Evolutionary conservation across 2,329 filamentous ascomycete genomes (phyloP), one percentile per base, ranked within the genome.

Genomic region (Fusarium irregulare): DNA sequence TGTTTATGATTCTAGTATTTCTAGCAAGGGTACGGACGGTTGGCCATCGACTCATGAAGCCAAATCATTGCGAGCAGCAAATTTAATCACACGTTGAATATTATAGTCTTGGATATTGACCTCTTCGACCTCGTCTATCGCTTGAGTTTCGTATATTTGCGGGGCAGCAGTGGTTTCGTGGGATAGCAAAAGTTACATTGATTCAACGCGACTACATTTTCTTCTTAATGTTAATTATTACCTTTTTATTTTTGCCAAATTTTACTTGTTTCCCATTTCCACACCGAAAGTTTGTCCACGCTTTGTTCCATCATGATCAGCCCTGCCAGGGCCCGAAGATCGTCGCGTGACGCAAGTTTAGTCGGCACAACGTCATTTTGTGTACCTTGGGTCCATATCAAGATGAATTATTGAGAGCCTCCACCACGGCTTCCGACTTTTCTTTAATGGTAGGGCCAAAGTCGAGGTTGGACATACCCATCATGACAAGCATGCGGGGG

Each of bases 381-480:
- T 56, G 30, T 48, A 45, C 34, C 34, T n/a, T n/a, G 18, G 10
- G 34, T n/a, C 18, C 23, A 47, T 18, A 41, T 57, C 45, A 20
- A 64, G 27, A 27, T 34, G 14, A 11, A 10, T 32, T 56, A 20
- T 62, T 47, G 41, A 60, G 45, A 30, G 72, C 65, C 9, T 78
- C 73, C 20, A 64, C 50, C 21, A 79, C 71, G 2, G 72, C 77
- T 60, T 68, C 65, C 21, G 76, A 71, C 63, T 70, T 75, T n/a
- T 66, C 50, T 54, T 64, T 70, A 45, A 80, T 65, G 27, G 74
- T 63, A 16, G 73, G 68, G 23, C 77, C 74, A 49, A 78, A 76
- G 34, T 80, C 75, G 23, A 78, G 55, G 23, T 64, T 62, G 13
- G 73, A 65, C 20, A 80, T 68, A 18, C 79, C 79, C 55, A 80